A percentile compares a stretch with the other conserved stretches of the same genome.
phyloP scores from a whole-genome alignment of 2,329 filamentous ascomycete species.

The Fonsecaea pedrosoi region DNA sequence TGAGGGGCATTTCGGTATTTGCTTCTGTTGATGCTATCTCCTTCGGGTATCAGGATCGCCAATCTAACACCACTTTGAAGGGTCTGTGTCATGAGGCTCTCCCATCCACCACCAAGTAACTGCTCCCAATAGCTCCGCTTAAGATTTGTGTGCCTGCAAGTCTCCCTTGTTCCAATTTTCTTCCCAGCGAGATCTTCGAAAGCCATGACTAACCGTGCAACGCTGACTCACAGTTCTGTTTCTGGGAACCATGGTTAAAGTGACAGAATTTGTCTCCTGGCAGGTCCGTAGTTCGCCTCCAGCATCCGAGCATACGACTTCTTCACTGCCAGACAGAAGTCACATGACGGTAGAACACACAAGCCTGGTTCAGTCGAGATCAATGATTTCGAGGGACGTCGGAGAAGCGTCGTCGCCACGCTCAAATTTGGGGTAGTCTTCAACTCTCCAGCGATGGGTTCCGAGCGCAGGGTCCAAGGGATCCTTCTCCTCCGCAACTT shows the following conservation, averaged over 20 bases:
- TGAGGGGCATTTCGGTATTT: not conserved
- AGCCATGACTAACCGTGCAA: conserved; percentile 11
- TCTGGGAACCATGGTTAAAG: not conserved
- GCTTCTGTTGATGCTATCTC: conserved; percentile 6
- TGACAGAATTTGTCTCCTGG: not conserved
- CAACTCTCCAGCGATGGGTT: conserved; percentile 27
- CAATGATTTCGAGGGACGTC: conserved; percentile 15
- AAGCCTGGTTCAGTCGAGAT: conserved; percentile 19
- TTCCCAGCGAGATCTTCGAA: not conserved
- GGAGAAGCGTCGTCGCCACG: not conserved
- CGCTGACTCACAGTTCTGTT: conserved; percentile 19
- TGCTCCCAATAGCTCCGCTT: not conserved
- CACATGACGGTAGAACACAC: not conserved
- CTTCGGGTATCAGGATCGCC: conserved; percentile 3
- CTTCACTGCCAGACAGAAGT: not conserved
- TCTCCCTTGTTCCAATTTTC: not conserved
- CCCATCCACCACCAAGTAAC: not conserved
- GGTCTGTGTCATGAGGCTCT: not conserved
- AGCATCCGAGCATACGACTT: not conserved
- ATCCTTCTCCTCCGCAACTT: conserved; percentile 21
- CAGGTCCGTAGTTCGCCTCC: not conserved
- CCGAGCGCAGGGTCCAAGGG: conserved; percentile 30
- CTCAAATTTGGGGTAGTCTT: conserved; percentile 5
- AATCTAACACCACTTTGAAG: not conserved
- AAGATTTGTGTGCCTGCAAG: not conserved